phyloP scores from a whole-genome alignment of 345 rosid species.

The Populus simonii region DNA sequence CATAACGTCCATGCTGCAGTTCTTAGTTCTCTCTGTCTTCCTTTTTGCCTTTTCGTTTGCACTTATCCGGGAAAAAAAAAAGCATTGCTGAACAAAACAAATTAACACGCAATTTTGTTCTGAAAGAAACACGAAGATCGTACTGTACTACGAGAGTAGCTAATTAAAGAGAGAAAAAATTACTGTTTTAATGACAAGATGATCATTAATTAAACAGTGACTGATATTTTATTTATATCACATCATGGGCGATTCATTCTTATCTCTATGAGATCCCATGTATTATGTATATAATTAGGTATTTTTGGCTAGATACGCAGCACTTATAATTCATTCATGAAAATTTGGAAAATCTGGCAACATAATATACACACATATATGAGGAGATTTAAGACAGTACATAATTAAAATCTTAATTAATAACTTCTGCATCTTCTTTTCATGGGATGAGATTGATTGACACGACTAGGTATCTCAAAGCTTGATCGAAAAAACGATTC shows the following conservation, averaged over 20 bases:
- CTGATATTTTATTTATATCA: background rate
- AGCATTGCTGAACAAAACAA: too few species aligned
- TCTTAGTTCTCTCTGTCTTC: too few species aligned
- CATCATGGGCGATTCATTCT: background rate
- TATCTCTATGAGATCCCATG: background rate
- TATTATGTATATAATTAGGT: background rate
- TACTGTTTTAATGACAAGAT: background rate
- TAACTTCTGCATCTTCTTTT: conserved; percentile 49
- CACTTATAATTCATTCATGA: background rate
- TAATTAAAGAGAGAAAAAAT: too few species aligned
- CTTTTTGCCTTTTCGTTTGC: too few species aligned
- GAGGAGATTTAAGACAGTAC: background rate
- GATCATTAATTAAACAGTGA: background rate
- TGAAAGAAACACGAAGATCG: too few species aligned
- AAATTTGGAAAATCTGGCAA: background rate
- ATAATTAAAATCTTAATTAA: background rate
- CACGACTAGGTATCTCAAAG: conserved; percentile 14
- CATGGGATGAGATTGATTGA: conserved; percentile 2
- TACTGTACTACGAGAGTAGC: too few species aligned
- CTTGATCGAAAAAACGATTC: conserved; percentile 47
- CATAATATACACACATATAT: background rate
- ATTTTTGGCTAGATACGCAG: background rate
- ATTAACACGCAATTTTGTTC: too few species aligned
- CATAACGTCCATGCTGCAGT: too few species aligned
- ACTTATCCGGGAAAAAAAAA: too few species aligned